A percentile compares a stretch with the other conserved stretches of the same genome.
Conservation (phyloP, 2,329 filamentous ascomycete genomes). For the Arthrobotrys pseudoclavata region DNA sequence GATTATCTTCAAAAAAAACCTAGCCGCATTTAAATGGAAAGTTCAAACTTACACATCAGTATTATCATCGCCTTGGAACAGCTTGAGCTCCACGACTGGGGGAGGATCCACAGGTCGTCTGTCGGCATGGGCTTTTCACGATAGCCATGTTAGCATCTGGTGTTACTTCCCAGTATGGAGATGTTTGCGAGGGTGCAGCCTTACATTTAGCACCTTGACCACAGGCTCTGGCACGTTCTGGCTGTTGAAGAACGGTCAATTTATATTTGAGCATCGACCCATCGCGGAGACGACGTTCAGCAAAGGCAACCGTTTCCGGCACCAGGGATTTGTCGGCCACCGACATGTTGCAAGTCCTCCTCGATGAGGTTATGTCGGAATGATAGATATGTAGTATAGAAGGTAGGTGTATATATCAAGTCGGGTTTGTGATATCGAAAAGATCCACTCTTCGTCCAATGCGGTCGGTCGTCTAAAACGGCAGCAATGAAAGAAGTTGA, state of each 20-base stretch:
- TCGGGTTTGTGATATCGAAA: conserved; percentile 36
- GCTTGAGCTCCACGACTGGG: conserved; percentile 89
- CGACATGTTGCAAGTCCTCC: conserved; percentile 33
- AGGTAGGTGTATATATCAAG: not conserved
- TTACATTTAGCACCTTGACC: conserved; percentile 95
- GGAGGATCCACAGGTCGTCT: conserved; percentile 93
- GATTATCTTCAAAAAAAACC: too few species aligned
- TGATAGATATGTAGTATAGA: not conserved
- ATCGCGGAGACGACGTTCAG: conserved; percentile 67
- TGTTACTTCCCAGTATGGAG: not conserved
- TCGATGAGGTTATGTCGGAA: conserved; percentile 9
- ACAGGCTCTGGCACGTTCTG: conserved; percentile 92
- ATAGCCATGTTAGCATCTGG: conserved; percentile 33
- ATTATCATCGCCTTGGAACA: conserved; percentile 77
- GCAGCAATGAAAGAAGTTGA: conserved; percentile 11
- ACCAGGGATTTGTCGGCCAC: conserved; percentile 51
- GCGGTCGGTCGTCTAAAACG: conserved; percentile 27
- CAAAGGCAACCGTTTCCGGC: conserved; percentile 57
- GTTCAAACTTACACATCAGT: conserved; percentile 62
- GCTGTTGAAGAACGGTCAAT: conserved; percentile 90
- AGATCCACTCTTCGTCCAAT: conserved; percentile 57
- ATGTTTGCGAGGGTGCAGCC: conserved; percentile 64
- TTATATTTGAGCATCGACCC: conserved; percentile 84
- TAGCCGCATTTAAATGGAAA: not conserved
- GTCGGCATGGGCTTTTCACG: conserved; percentile 78